These are phyloP conservation scores for Colletotrichum falcatum DNA, from an alignment of 2,329 filamentous ascomycete species.

Conservation along the genomic window DNA sequence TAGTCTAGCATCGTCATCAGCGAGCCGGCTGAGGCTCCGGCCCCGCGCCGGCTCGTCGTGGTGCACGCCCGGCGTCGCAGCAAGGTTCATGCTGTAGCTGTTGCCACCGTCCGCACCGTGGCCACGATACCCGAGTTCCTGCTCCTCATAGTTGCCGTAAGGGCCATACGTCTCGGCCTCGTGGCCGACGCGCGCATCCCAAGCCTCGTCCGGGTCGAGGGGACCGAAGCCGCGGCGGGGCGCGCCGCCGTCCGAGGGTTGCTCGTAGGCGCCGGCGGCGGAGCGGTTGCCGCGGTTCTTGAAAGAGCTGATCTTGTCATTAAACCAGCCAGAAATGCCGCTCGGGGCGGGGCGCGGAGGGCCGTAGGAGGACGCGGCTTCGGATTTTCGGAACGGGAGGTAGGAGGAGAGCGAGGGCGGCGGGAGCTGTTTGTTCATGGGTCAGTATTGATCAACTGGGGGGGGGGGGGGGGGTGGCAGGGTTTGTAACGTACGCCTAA, in stretches of 20 bases:
- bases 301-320: conserved; percentile 72
- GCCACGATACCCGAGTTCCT: conserved; percentile 71
- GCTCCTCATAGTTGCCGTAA: conserved; percentile 79
- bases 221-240: conserved; percentile 71
- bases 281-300: conserved; percentile 74
- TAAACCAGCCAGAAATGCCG: conserved; percentile 80
- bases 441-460: conserved; percentile 10
- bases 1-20: conserved; percentile 48
- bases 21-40: conserved; percentile 34
- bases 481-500: conserved; percentile 69
- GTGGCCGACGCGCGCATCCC: conserved; percentile 83
- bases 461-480: not conserved
- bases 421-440: conserved; percentile 65
- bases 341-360: conserved; percentile 67
- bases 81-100: conserved; percentile 63
- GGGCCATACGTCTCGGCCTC: conserved; percentile 75
- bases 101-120: conserved; percentile 53
- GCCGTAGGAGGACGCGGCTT: conserved; percentile 57
- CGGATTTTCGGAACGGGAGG: conserved; percentile 74
- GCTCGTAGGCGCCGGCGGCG: conserved; percentile 79
- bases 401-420: conserved; percentile 75
- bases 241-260: conserved; percentile 55
- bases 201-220: conserved; percentile 86
- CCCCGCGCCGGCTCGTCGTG: conserved; percentile 45
- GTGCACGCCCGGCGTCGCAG: conserved; percentile 51